Base-by-base conservation (phyloP, 768 basidiomycete species). In the Lactifluus hygrophoroides region DNA sequence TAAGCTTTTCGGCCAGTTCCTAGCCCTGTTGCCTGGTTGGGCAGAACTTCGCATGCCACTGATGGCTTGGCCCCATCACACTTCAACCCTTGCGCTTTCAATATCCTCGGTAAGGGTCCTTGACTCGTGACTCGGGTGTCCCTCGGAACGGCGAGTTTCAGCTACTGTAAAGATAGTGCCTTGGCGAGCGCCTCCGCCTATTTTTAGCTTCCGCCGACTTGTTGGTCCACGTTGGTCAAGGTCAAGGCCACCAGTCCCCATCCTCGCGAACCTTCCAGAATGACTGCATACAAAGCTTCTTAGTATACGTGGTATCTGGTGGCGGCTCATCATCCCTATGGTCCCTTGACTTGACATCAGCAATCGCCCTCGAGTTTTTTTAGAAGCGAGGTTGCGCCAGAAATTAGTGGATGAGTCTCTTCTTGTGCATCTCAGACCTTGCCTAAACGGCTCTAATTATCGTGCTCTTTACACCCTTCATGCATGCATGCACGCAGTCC, bases 121-220 rank as follows among this genome's bases (percentile, higher is more conserved):
- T 28, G 30, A 27, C 57, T 6, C 52, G 52, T 58, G 57, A 58
- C 57, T n/a, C 30, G 10, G 2, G 17, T 8, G 25, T n/a, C 28
- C 43, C 53, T 34, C 44, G 43, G 43, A 27, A 27, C 34, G 13
- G 5, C 19, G 35, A 51, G 35, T 21, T 27, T 27, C 42, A 54
- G 5, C 5, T 44, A 32, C n/a, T n/a, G n/a, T n/a, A 21, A 42
- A 7, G n/a, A 54, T 35, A 44, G 42, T 47, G 46, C 54, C 54
- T 42, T 37, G 19, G 28, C 45, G 17, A 3, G 51, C 23, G 13
- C n/a, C 48, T 44, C n/a, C 30, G 21, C 30, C 5, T 58, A 58
- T 58, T 47, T 53, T 58, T 58, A 47, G 51, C 27, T 9, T 17
- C 28, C 7, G 43, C 54, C 58, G 14, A 10, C 19, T 19, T 37